Base-by-base conservation (phyloP, 768 basidiomycete species). In the Amylocystis lapponica region DNA sequence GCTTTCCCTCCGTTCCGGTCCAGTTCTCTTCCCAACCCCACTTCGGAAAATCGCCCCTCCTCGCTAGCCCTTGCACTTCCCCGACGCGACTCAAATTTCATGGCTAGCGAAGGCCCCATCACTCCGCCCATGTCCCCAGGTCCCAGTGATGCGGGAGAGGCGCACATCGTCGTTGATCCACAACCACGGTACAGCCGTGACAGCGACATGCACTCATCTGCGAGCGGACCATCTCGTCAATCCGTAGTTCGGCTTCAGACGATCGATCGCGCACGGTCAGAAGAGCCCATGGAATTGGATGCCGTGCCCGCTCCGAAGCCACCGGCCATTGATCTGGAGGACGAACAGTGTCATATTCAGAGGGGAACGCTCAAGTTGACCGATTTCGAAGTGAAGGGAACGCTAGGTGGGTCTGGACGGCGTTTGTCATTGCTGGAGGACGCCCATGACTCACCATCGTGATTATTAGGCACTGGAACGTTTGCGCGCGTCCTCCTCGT, bases 401-500 rank as follows among this genome's bases (percentile, higher is more conserved):
- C 86, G 4, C 59, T 89, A 41, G 86, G 86, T 86, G 53, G 41
- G 74, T 62, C 17, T 21, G 30, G 14, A 39, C 14, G 10, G 20
- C 23, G 21, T 17, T 31, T n/a, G 36, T 38, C n/a, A n/a, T n/a
- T n/a, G n/a, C n/a, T n/a, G n/a, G n/a, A n/a, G n/a, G n/a, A n/a
- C n/a, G 29, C 11, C 11, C 10, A 10, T 30, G 10, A n/a, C n/a
- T n/a, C n/a, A n/a, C n/a, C n/a, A n/a, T 41, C 20, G 6, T 13
- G 11, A 20, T 8, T 9, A 47, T 32, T 47, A 90, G 95, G 96
- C 21, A 95, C 95, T 1, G 96, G 96, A 2, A 99, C 96, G 0
- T 99, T 99, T 65, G 96, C 81, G 36, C 80, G 88, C 45, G 96
- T 99, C 13, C 70, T 97, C 29, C 76, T 98, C 2, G 94, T 96